phyloP scores from a whole-genome alignment of 148 eudicot species.

The Bassia scoparia region DNA sequence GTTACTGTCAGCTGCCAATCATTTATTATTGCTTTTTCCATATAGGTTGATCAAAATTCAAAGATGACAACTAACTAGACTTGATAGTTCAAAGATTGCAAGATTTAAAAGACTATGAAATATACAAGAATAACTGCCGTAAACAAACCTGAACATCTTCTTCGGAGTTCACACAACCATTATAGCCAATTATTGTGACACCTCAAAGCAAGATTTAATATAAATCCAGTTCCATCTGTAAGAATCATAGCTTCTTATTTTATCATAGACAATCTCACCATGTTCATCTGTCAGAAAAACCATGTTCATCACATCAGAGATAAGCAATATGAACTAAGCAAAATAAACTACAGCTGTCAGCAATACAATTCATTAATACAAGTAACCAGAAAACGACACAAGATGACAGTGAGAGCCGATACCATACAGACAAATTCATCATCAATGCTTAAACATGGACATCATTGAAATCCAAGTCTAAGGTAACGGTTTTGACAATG shows the following conservation, averaged over 20 bases:
- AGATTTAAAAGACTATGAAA: too few relatives aligned
- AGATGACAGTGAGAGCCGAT: neutral
- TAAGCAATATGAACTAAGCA: too few relatives aligned
- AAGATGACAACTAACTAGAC: neutral
- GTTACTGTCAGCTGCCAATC: neutral
- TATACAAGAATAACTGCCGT: neutral
- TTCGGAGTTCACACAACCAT: conserved; percentile 31
- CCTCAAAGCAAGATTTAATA: conserved; percentile 72
- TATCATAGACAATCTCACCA: conserved; percentile 35
- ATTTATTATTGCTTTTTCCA: neutral
- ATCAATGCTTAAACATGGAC: conserved; percentile 40
- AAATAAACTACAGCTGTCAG: neutral
- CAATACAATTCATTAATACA: neutral
- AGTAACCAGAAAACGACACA: neutral
- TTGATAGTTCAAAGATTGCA: too few relatives aligned
- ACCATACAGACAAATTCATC: conserved; percentile 62
- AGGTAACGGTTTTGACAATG: conserved; percentile 63
- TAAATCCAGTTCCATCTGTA: conserved; percentile 92
- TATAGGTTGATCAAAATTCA: neutral
- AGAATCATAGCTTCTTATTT: conserved; percentile 49
- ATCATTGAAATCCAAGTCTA: conserved; percentile 46
- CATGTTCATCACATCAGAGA: too few relatives aligned
- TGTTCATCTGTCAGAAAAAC: conserved; percentile 48
- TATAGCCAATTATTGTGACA: conserved; percentile 56
- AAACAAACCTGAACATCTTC: conserved; percentile 46